Base-by-base conservation (phyloP, 2,329 filamentous ascomycete genomes). In the Calonectria hongkongensis region DNA sequence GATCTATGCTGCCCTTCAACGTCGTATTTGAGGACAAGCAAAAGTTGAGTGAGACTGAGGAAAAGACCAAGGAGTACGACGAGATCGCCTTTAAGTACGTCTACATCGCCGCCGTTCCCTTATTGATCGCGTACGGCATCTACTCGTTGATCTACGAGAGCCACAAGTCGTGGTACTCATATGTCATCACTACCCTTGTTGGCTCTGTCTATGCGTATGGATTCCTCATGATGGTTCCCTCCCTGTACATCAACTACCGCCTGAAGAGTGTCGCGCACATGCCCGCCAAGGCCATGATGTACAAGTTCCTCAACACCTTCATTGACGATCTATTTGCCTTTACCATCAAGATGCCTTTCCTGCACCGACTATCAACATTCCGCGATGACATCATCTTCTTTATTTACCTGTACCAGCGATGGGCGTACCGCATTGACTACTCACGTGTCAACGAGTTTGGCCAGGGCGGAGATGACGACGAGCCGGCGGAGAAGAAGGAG, bases 291-390 rank as follows among this genome's bases (percentile, higher is more conserved):
- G 95, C 97, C 60, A 97, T 99, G 95, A 96, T 93, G 84, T 98
- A 98, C 90, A 98, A 98, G 87, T 98, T 98, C 86, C 88, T 98
- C 76, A 98, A 98, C 87, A 98, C 97, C 6, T 99, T 99, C 84
- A 98, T 99, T 83, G 97, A 99, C 85, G 97, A 99, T 82, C 88
- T 99, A 39, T 99, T 99, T 82, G 97, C 97, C 2, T 99, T 98
- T 81, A 99, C 97, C 47, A 98, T 99, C 88, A 98, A 98, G 87
- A 99, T 99, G 97, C 97, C 97, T 0, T 92, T 96, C 74, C 89
- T 99, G 65, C 97, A 99, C 85, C 92, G 97, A 18, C 88, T 99
- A 64, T 95, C 97, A 0, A 98, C 97, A 0, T 90, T 99, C 75
- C 90, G 97, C 73, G 97, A 99, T 83, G 97, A 99, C 81, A 89